A percentile compares a stretch with the other conserved stretches of the same genome.
These are phyloP conservation scores for Nannochloris sp. DNA, from an alignment of 139 green algal genomes.

Conservation along the genomic window DNA sequence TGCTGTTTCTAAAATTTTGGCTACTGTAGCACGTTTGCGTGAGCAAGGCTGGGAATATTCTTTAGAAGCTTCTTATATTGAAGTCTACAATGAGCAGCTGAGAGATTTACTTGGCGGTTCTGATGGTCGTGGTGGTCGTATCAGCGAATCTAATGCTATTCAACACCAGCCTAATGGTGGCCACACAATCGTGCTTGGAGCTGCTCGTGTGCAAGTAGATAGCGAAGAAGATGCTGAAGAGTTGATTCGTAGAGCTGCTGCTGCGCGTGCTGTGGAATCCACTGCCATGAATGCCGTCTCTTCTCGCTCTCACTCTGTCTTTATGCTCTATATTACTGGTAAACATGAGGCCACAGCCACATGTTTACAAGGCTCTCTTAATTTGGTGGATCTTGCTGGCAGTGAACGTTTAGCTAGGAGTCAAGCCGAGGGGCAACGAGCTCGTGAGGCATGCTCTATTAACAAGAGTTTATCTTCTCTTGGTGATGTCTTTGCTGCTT, in stretches of 20 bases:
- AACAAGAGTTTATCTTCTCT: constrained; percentile 84
- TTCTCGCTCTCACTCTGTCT: constrained; percentile 84
- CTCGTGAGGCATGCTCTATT: constrained; percentile 89
- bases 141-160: constrained; percentile 68
- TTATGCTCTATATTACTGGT: constrained; percentile 92
- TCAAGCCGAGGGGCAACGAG: constrained; percentile 64
- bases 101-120: constrained; percentile 85
- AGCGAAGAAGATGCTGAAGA: constrained; percentile 44
- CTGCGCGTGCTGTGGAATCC: constrained; percentile 59
- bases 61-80: constrained; percentile 84
- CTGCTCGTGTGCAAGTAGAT: constrained; percentile 40
- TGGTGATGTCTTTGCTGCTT: constrained; percentile 80
- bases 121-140: constrained; percentile 31
- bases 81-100: constrained; percentile 89
- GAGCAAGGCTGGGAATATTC: constrained; percentile 75
- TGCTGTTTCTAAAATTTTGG: constrained; percentile 74
- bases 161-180: constrained; percentile 65
- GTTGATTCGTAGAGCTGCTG: constrained; percentile 55
- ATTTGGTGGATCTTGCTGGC: constrained; percentile 90
- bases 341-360: constrained; percentile 55
- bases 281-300: constrained; percentile 92
- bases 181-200: constrained; percentile 60
- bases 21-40: constrained; percentile 34
- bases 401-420: constrained; percentile 75
- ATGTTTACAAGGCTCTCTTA: constrained; percentile 68